phyloP scores from a whole-genome alignment of 2,329 filamentous ascomycete genomes.

The Peltaster fructicola region DNA sequence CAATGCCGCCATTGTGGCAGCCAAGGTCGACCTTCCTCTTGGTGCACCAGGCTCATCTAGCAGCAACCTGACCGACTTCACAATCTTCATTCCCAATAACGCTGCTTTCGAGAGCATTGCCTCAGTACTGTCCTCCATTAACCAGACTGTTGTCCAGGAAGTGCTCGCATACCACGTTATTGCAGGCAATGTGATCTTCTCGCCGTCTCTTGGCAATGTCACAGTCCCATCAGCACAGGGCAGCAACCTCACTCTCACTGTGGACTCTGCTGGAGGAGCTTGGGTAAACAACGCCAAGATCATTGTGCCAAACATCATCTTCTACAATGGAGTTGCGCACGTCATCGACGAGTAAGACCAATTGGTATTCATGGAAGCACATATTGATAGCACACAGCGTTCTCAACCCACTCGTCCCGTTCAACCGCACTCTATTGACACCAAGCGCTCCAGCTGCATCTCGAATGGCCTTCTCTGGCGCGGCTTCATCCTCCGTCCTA shows the following conservation, averaged over 20 bases:
- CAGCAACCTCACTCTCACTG: constrained; percentile 22
- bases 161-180: constrained; percentile 50
- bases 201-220: constrained; percentile 22
- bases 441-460: constrained; percentile 17
- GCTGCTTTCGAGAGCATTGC: constrained; percentile 41
- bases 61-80: constrained; percentile 33
- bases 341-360: no score
- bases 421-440: constrained; percentile 22
- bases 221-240: constrained; percentile 22
- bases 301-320: constrained; percentile 23
- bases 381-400: no score
- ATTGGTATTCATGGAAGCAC: no score
- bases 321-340: constrained; percentile 30
- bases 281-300: constrained; percentile 29
- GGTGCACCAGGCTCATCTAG: constrained; percentile 25
- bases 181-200: constrained; percentile 37
- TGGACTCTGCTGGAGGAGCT: constrained; percentile 17
- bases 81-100: constrained; percentile 48
- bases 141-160: constrained; percentile 27
- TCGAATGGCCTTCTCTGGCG: constrained; percentile 29
- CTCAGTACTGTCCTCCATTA: constrained; percentile 31
- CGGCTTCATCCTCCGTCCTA: constrained; percentile 40
- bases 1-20: constrained; percentile 17
- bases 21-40: constrained; percentile 23
- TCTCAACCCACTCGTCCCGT: constrained; percentile 39